Conservation (phyloP, 1,284 basidiomycete species). For the Baeospora myosura region DNA sequence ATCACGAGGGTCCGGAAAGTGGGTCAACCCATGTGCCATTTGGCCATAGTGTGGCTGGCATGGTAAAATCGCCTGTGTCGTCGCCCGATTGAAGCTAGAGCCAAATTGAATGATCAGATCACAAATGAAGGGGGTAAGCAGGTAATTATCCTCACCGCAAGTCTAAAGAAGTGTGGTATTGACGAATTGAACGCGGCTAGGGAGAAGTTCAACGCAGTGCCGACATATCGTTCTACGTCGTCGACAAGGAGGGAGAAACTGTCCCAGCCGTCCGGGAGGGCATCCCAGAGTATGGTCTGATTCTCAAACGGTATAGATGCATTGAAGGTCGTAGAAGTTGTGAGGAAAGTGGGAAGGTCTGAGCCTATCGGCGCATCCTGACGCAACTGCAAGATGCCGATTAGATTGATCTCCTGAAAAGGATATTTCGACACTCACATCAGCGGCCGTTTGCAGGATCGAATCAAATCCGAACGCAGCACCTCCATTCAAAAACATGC, state of each 20-base stretch:
- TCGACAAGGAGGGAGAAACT: slow-evolving; percentile 77
- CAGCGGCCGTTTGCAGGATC: slow-evolving; percentile 70
- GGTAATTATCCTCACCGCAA: slow-evolving; percentile 56
- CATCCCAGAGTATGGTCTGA: slow-evolving; percentile 59
- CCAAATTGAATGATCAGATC: slow-evolving; percentile 2
- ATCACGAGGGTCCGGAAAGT: slow-evolving; percentile 55
- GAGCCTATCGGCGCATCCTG: slow-evolving; percentile 70
- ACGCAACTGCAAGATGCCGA: slow-evolving; percentile 40
- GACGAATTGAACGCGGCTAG: slow-evolving; percentile 52
- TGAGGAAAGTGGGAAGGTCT: slow-evolving; percentile 63
- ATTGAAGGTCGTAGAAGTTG: slow-evolving; percentile 63
- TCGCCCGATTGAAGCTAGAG: slow-evolving; percentile 48
- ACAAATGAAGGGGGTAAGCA: background rate
- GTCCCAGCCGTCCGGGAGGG: slow-evolving; percentile 60
- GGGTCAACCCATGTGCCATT: slow-evolving; percentile 82
- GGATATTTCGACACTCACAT: slow-evolving; percentile 35
- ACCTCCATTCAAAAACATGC: slow-evolving; percentile 74
- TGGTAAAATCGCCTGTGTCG: slow-evolving; percentile 72
- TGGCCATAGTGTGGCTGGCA: slow-evolving; percentile 67
- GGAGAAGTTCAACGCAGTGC: slow-evolving; percentile 58
- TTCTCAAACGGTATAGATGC: slow-evolving; percentile 44
- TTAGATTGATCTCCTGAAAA: slow-evolving; percentile 1
- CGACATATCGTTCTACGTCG: slow-evolving; percentile 74
- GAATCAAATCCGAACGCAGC: slow-evolving; percentile 77
- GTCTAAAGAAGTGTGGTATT: slow-evolving; percentile 76